A percentile compares a stretch with the other conserved stretches of the same genome.
Evolutionary conservation across 164 flowering plant species (phyloP).

Genomic region (Hamamelis virginiana): DNA sequence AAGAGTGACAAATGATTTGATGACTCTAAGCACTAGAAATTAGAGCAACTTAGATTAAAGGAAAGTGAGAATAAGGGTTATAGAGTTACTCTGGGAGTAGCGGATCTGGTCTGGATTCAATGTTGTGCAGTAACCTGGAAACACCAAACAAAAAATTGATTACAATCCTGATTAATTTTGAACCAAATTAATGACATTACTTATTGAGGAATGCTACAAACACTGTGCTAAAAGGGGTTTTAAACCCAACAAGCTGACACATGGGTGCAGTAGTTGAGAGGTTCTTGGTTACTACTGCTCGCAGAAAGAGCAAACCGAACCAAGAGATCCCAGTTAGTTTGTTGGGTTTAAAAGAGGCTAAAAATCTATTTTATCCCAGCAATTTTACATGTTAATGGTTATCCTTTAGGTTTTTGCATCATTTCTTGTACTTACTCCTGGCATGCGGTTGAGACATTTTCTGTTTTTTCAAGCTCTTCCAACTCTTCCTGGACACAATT

Average conservation of each 20-base stretch:
- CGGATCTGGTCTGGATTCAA: conserved; percentile 36
- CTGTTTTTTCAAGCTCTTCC: conserved; percentile 19
- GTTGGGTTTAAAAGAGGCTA: too few relatives aligned
- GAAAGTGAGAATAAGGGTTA: neutral
- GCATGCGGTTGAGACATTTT: conserved; percentile 11
- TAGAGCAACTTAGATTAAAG: neutral
- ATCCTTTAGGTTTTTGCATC: neutral
- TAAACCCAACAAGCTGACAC: too few relatives aligned
- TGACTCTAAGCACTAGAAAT: neutral
- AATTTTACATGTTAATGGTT: too few relatives aligned
- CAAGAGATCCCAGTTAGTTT: too few relatives aligned
- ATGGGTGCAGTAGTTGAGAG: too few relatives aligned
- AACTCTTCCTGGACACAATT: conserved; percentile 16
- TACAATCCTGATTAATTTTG: too few relatives aligned
- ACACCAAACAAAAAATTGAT: conserved; percentile 4
- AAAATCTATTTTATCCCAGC: too few relatives aligned
- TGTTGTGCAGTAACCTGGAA: conserved; percentile 31
- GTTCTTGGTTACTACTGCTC: too few relatives aligned
- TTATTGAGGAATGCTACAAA: too few relatives aligned
- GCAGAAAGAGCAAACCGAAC: too few relatives aligned
- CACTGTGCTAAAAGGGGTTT: too few relatives aligned
- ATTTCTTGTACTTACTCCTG: conserved; percentile 6
- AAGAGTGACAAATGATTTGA: neutral
- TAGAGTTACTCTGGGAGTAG: conserved; percentile 31
- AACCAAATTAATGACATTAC: too few relatives aligned